Evolutionary conservation across 2,329 filamentous ascomycete genomes (phyloP), one percentile per base, ranked within the genome.

Genomic region (Sclerotinia spermophila): DNA sequence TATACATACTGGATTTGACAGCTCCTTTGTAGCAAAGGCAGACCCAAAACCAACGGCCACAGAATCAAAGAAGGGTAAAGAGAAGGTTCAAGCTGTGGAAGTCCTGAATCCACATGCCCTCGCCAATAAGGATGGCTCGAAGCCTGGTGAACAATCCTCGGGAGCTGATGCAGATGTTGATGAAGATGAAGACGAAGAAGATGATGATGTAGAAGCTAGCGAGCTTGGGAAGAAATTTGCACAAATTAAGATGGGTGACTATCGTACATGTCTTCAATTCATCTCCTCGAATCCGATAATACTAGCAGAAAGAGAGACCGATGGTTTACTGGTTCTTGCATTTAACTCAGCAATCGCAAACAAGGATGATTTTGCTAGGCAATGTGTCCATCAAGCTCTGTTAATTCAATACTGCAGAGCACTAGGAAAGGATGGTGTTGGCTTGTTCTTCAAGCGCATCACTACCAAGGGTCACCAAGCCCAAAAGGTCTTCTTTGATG

Each of bases 361-460:
- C 70, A 88, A 92, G 74, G 88, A 91, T 69, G 90, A 92, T n/a
- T 88, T 91, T 75, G 89, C 93, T 5, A 88, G 90, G 62, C 92
- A 95, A 80, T 97, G 90, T 81, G 94, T 99, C 33, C 96, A 99
- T 81, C 94, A 98, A 80, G 95, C 92, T 4, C 85, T 98, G 24
- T 85, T 99, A 19, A 83, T 99, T 55, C 96, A 99, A 81, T 99
- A 99, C 83, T 99, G 96, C 82, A 89, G 95, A 15, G 91, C 93
- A 56, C 86, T 99, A 21, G 94, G 95, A 72, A 89, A 88, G 74
- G 93, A 98, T 77, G 95, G 95, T 33, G 94, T 97, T 13, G 87
- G 89, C 8, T 83, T 98, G 42, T 99, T 99, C 85, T 99, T 99
- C 87, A 97, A 96, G 83, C 91, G 95, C 71, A 94, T 99, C 80